These are phyloP conservation scores for Fusarium sp. DNA, from an alignment of 2,329 filamentous ascomycete genomes.

Conservation along the genomic window DNA sequence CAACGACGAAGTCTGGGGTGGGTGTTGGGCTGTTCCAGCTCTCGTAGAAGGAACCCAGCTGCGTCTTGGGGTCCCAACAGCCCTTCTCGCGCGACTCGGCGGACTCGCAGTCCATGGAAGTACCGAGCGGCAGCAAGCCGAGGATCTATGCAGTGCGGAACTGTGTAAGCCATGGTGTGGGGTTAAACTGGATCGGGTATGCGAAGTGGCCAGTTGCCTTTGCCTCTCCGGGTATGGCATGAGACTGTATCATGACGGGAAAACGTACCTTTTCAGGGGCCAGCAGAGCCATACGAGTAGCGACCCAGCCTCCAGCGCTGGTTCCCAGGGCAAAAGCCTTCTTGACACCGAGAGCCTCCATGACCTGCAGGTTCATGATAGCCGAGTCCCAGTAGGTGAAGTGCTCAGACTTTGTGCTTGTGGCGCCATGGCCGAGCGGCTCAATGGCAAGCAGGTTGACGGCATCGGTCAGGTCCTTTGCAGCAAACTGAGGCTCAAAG, in stretches of 20 bases:
- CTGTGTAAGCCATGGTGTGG: conserved; percentile 16
- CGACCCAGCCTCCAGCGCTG: conserved; percentile 67
- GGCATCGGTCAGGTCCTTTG: conserved; percentile 55
- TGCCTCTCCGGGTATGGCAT: background rate
- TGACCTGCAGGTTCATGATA: conserved; percentile 66
- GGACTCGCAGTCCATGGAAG: conserved; percentile 67
- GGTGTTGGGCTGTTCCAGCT: conserved; percentile 56
- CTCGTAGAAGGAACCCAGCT: conserved; percentile 59
- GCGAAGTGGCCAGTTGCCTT: background rate
- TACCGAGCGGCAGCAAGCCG: conserved; percentile 63
- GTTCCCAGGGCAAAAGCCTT: conserved; percentile 66
- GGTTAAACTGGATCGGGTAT: conserved; percentile 13
- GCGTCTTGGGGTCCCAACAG: conserved; percentile 63
- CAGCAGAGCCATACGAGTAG: conserved; percentile 64
- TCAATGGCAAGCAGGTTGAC: conserved; percentile 67
- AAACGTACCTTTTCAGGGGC: conserved; percentile 60
- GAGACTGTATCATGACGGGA: background rate
- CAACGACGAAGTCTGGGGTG: conserved; percentile 63
- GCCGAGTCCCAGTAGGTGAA: conserved; percentile 70
- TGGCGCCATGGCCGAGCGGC: conserved; percentile 66
- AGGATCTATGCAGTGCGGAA: conserved; percentile 54
- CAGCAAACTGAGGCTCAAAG: conserved; percentile 60
- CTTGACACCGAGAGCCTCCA: conserved; percentile 63
- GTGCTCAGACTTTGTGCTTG: conserved; percentile 58
- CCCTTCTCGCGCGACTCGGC: conserved; percentile 59